phyloP scores from a whole-genome alignment of 257 asterid genomes.

The Nicotiana paniculata region DNA sequence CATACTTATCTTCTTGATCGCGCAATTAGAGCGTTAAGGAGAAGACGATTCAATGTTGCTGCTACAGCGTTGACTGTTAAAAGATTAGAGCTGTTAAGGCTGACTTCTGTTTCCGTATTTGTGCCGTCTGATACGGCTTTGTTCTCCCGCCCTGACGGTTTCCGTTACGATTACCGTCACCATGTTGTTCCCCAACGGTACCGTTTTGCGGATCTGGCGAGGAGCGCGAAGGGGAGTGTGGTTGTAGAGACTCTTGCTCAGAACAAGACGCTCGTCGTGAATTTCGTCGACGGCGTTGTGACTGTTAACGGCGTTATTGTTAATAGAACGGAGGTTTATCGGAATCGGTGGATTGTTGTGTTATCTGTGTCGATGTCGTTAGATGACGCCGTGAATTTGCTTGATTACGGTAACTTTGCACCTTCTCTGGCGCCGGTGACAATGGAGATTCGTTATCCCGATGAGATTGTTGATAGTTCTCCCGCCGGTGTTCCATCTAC shows the following conservation, averaged over 20 bases:
- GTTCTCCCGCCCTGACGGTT: conserved; percentile 37
- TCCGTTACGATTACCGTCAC: conserved; percentile 48
- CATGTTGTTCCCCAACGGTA: conserved; percentile 53
- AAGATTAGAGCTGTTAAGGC: conserved; percentile 34
- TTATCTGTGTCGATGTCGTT: conserved; percentile 36
- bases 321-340: conserved; percentile 48
- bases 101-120: conserved; percentile 44
- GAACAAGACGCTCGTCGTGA: conserved; percentile 31
- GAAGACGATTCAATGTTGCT: conserved; percentile 46
- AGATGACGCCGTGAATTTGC: conserved; percentile 32
- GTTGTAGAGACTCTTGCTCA: conserved; percentile 42
- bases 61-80: conserved; percentile 47
- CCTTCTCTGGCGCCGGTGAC: neutral
- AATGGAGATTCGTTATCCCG: neutral
- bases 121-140: conserved; percentile 53
- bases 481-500: conserved; percentile 3
- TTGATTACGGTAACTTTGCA: neutral
- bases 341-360: conserved; percentile 58
- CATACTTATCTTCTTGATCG: conserved; percentile 40
- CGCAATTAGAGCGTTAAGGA: conserved; percentile 43
- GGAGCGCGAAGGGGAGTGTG: conserved; percentile 9
- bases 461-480: neutral
- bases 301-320: conserved; percentile 39
- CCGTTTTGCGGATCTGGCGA: conserved; percentile 24
- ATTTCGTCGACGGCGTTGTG: conserved; percentile 28